Percentiles rank a stretch among this genome's conserved stretches.
Conservation (phyloP, 495 filamentous ascomycete genomes). For the Trichoderma erinaceum region DNA sequence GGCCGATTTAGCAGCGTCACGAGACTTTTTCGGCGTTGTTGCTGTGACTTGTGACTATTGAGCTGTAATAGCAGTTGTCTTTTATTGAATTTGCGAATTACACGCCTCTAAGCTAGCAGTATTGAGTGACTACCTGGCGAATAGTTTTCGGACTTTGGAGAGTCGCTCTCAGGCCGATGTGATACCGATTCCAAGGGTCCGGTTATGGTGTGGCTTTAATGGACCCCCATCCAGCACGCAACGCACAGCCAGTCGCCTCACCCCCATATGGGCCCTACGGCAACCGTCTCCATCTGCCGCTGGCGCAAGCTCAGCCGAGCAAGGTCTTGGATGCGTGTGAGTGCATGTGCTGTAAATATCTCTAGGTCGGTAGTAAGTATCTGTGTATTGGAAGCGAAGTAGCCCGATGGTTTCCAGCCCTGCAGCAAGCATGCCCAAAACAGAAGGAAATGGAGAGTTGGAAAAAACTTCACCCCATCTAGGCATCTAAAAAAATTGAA, state of each 20-base stretch:
- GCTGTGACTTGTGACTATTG: no score
- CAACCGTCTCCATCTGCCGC: not conserved
- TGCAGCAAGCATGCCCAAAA: no score
- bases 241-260: not conserved
- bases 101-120: not conserved
- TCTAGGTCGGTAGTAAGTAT: no score
- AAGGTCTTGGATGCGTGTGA: not conserved
- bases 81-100: no score
- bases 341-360: no score
- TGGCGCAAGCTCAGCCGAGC: constrained; percentile 6
- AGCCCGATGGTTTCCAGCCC: no score
- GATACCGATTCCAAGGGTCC: not conserved
- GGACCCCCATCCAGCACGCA: not conserved
- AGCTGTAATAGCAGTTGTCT: no score
- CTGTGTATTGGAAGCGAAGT: no score
- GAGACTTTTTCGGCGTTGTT: not conserved
- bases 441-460: no score
- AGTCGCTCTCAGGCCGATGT: not conserved
- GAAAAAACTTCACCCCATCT: no score
- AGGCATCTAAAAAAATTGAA: no score
- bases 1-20: not conserved
- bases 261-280: not conserved
- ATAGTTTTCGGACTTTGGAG: not conserved
- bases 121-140: no score
- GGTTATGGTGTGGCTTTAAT: constrained; percentile 1